Conservation (phyloP, 2,329 filamentous ascomycete genomes). For the Trichoderma aggressivum region DNA sequence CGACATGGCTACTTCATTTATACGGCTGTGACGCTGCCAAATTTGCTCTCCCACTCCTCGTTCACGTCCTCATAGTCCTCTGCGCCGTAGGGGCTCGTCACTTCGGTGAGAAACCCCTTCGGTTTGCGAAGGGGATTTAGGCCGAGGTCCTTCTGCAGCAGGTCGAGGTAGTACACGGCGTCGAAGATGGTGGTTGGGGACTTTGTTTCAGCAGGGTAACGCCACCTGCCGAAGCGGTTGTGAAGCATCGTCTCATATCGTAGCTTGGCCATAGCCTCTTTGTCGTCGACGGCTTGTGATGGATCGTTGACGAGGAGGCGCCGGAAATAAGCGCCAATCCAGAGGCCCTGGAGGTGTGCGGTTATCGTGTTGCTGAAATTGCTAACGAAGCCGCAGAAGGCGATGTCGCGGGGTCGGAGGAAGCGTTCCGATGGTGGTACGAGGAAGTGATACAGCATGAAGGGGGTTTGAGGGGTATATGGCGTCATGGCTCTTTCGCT, state of each 20-base stretch:
- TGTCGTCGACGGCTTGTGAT: constrained; percentile 14
- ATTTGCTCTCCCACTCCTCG: constrained; percentile 47
- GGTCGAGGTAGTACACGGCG: constrained; percentile 67
- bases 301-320: constrained; percentile 27
- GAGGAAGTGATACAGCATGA: constrained; percentile 45
- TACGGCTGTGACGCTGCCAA: not conserved
- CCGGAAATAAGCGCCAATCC: constrained; percentile 62
- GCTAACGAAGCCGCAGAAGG: constrained; percentile 42
- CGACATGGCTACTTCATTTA: not conserved
- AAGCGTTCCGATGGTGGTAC: constrained; percentile 38
- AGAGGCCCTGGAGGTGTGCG: constrained; percentile 51
- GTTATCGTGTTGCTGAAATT: constrained; percentile 40
- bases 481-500: constrained; percentile 30
- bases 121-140: constrained; percentile 55
- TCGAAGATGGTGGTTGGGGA: constrained; percentile 74
- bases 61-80: constrained; percentile 55
- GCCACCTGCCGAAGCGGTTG: constrained; percentile 66
- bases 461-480: constrained; percentile 34
- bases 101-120: constrained; percentile 46
- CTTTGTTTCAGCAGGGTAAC: constrained; percentile 60
- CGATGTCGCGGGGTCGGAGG: constrained; percentile 38
- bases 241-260: constrained; percentile 59
- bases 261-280: constrained; percentile 39
- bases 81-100: constrained; percentile 55
- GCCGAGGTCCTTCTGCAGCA: constrained; percentile 63